Percentiles rank a stretch among this genome's conserved stretches.
Evolutionary conservation across 495 filamentous ascomycete species (phyloP).

Genomic region (Immersiella caudata): DNA sequence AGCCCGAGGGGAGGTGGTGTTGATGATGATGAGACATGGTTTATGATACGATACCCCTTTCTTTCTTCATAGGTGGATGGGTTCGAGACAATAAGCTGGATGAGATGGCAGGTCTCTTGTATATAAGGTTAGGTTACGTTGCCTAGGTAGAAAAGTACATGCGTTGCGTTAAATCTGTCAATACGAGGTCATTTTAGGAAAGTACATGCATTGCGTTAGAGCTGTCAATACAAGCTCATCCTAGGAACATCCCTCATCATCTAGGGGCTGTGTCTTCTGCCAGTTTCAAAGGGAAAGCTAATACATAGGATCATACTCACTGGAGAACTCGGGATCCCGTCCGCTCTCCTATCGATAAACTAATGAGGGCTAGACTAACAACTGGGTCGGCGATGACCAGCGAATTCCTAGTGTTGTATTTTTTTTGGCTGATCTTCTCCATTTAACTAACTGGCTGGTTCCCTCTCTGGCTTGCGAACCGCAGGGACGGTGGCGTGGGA

Average conservation of each 20-base stretch:
- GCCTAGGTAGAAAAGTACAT: too few relatives aligned
- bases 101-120: not conserved
- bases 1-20: slow-evolving; percentile 79
- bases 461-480: too few relatives aligned
- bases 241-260: too few relatives aligned
- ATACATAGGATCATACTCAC: slow-evolving; percentile 50
- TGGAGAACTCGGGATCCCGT: slow-evolving; percentile 55
- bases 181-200: too few relatives aligned
- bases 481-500: too few relatives aligned
- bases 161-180: too few relatives aligned
- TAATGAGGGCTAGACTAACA: slow-evolving; percentile 42
- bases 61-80: not conserved
- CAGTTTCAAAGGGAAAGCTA: not conserved
- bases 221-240: too few relatives aligned
- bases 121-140: too few relatives aligned
- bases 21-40: slow-evolving; percentile 7
- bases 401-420: slow-evolving; percentile 31
- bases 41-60: slow-evolving; percentile 12
- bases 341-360: slow-evolving; percentile 54
- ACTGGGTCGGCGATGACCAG: slow-evolving; percentile 52
- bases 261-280: too few relatives aligned
- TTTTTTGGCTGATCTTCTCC: not conserved
- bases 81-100: not conserved
- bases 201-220: too few relatives aligned
- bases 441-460: too few relatives aligned